Base-by-base conservation (phyloP, 1,284 basidiomycete species). In the Pseudozyma pruni region DNA sequence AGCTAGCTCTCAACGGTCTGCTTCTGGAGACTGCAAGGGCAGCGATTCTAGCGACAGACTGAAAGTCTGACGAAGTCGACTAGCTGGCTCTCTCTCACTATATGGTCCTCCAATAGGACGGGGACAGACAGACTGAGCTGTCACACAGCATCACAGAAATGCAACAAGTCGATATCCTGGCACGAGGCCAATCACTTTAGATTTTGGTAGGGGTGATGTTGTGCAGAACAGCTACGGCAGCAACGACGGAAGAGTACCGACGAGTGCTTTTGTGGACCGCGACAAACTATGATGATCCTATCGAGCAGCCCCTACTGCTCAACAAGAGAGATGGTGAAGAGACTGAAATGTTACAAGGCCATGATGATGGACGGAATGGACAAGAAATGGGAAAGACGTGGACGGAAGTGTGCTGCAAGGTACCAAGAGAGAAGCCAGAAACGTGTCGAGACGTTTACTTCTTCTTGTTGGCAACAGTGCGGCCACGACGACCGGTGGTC, bases 401-500 rank as follows among this genome's bases (percentile, higher is more conserved):
- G 33, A 48, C 48, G 50, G 22, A 39, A 66, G n/a, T n/a, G n/a
- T 66, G 62, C 62, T 66, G 62, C 62, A 41, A 25, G 39, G 61
- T 45, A 58, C 34, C 50, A 33, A 67, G 33, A 20, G 32, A 50
- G 52, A 59, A 47, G 35, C 17, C n/a, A 41, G 40, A 31, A 33
- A 37, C 10, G 33, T n/a, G 60, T 47, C 31, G 38, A 33, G 10
- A 33, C 40, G 51, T 53, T 80, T 78, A 79, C 76, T 81, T 81
- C 76, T 81, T 81, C 78, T 80, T 80, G 78, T 75, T 75, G 56
- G 78, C 81, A 44, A 80, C 73, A 55, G 81, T 80, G 53, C 76
- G 82, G 43, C 83, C 83, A 29, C 83, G 78, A 34, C 83, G 80
- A 90, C 93, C 93, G 70, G 96, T 98, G 58, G 96, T 98, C 88